A percentile compares a stretch with the other conserved stretches of the same genome.
phyloP scores from a whole-genome alignment of 805 yeast species.

The Ogataea wickerhamii region DNA sequence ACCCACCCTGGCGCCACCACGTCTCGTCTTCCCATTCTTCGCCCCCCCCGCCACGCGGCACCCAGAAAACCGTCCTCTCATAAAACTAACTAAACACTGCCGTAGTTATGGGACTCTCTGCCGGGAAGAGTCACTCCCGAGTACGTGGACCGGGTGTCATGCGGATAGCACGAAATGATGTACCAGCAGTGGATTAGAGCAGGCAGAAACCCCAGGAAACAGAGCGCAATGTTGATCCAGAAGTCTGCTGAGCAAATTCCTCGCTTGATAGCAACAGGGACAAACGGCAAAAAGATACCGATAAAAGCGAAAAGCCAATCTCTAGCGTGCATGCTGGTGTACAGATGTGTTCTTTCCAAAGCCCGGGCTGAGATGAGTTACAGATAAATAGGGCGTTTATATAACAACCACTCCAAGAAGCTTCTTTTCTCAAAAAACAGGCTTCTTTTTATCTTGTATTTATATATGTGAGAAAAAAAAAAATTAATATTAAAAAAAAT shows the following conservation, averaged over 20 bases:
- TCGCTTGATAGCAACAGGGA: conserved; percentile 66
- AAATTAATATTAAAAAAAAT: too few species aligned
- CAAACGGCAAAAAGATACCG: conserved; percentile 68
- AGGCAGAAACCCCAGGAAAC: conserved; percentile 69
- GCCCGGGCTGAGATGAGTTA: too few species aligned
- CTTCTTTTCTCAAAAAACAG: too few species aligned
- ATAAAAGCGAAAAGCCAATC: conserved; percentile 61
- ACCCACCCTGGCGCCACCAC: too few species aligned
- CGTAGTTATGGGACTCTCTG: conserved; percentile 32
- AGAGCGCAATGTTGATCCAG: conserved; percentile 61
- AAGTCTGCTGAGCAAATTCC: conserved; percentile 59
- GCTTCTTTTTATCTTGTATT: too few species aligned
- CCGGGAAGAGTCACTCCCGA: conserved; percentile 36
- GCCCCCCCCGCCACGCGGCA: too few species aligned
- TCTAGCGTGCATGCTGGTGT: conserved; percentile 30
- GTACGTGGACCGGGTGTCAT: conserved; percentile 26
- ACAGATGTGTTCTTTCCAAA: too few species aligned
- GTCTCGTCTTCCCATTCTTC: too few species aligned
- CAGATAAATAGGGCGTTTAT: too few species aligned
- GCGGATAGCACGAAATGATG: conserved; percentile 71
- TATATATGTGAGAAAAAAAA: too few species aligned
- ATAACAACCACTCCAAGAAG: too few species aligned
- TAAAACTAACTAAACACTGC: conserved; percentile 27
- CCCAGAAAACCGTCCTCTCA: too few species aligned
- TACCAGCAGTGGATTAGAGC: conserved; percentile 78